These are phyloP conservation scores for Baudoinia panamericana DNA, from an alignment of 495 filamentous ascomycete species.

Conservation along the genomic window DNA sequence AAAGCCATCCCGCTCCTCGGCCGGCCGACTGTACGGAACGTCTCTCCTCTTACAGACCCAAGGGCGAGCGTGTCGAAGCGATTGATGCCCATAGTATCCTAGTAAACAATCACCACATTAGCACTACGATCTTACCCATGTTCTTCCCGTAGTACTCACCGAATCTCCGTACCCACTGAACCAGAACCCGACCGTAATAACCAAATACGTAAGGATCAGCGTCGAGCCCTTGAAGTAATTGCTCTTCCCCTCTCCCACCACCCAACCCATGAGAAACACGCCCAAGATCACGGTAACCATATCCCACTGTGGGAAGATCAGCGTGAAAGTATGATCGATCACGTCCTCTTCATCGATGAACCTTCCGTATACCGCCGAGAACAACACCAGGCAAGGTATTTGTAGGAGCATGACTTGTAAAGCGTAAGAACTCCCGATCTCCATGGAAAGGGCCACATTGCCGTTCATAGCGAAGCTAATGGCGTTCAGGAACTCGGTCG, in stretches of 20 bases:
- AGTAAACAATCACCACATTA: not conserved
- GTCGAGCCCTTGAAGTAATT: constrained; percentile 92
- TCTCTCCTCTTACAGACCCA: constrained; percentile 36
- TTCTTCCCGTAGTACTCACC: constrained; percentile 16
- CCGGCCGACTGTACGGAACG: not conserved
- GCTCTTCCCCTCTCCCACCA: constrained; percentile 96
- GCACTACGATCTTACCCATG: not conserved
- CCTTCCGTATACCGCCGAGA: constrained; percentile 52
- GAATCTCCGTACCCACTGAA: constrained; percentile 62
- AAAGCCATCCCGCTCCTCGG: constrained; percentile 1
- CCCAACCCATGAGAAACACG: constrained; percentile 91
- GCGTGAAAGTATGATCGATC: constrained; percentile 65
- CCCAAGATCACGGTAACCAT: constrained; percentile 96
- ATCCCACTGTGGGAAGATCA: constrained; percentile 98
- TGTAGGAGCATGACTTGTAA: constrained; percentile 96
- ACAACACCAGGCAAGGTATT: constrained; percentile 84
- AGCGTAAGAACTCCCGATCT: constrained; percentile 95
- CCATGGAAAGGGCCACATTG: constrained; percentile 98
- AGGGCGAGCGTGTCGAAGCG: constrained; percentile 57
- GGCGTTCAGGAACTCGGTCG: constrained; percentile 96
- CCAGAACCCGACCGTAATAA: constrained; percentile 85
- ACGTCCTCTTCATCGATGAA: constrained; percentile 45
- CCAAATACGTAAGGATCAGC: constrained; percentile 82
- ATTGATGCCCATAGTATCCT: constrained; percentile 26
- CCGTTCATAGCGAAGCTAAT: constrained; percentile 99